Percentiles rank a stretch among this genome's conserved stretches.
Evolutionary conservation across 2,329 filamentous ascomycete genomes (phyloP).

Genomic region (Blumeria hordei): DNA sequence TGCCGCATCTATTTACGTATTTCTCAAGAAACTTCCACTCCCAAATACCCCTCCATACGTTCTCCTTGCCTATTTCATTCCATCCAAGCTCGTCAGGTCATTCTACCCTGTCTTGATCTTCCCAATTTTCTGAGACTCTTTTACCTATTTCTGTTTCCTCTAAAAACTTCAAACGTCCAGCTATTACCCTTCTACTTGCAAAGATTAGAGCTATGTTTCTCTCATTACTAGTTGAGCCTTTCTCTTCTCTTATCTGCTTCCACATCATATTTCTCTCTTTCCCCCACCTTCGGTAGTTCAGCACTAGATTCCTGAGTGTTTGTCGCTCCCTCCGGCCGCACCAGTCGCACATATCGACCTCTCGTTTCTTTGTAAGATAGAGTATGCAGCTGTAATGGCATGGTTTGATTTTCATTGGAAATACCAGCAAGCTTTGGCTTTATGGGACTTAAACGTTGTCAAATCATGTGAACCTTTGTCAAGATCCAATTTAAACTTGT

Average conservation of each 20-base stretch:
- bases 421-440: not conserved
- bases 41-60: not conserved
- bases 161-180: not conserved
- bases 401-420: not conserved
- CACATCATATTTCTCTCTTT: not conserved
- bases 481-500: not conserved
- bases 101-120: not conserved
- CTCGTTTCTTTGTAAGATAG: not conserved
- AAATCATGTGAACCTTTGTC: not conserved
- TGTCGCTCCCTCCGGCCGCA: not conserved
- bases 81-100: not conserved
- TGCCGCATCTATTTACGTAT: not conserved
- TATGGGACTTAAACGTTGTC: not conserved
- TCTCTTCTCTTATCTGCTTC: not conserved
- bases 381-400: not conserved
- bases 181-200: not conserved
- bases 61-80: not conserved
- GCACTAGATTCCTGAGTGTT: not conserved
- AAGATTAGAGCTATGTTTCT: not conserved
- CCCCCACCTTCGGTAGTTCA: not conserved
- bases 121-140: not conserved
- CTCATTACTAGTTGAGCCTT: not conserved
- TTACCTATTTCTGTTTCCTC: not conserved
- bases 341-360: not conserved
- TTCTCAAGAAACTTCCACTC: not conserved